Base-by-base conservation (phyloP, 768 basidiomycete species). In the Glaciozyma antarctica region DNA sequence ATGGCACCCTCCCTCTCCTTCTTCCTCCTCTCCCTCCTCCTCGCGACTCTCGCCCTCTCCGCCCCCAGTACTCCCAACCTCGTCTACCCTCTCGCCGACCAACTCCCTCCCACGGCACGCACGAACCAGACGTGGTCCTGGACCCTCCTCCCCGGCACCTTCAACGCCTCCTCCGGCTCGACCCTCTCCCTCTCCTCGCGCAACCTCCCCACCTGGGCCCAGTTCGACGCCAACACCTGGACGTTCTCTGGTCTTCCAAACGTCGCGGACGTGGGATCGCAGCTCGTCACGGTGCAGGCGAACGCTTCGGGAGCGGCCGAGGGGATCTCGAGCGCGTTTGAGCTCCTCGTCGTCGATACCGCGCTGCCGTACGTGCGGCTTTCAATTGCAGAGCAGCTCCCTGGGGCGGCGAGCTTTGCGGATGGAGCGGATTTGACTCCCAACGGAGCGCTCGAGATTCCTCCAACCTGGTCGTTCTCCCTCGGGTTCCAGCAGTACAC, bases 391-490 rank as follows among this genome's bases (percentile, higher is more conserved):
- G n/a, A 69, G 85, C 85, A 61, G 78, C 81, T 57, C 24, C 61
- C 53, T 0, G 56, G 51, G 16, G 70, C 68, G 3, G 60, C 63
- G 3, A 62, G 63, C 43, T 56, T 72, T 15, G 63, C 64, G n/a
- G 69, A 63, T 16, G 71, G 70, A 43, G 69, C 70, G 7, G 62
- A 63, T 16, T 54, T 72, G 17, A 73, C 73, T 30, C 62, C 72
- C 45, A 75, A 74, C 61, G 77, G 76, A 4, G 76, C 77, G 26
- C 74, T 95, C 62, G 80, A 90, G 58, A 82, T 94, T 15, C 90
- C 90, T 1, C 83, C 83, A 10, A 76, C 78, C 53, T 94, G 91
- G 90, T 88, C 88, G 0, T 97, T 94, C 78, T 90, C 88, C 72
- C 82, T 97, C 64, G 93, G 92, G 19, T 83, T 95, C 71, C 77